Evolutionary conservation across 116 monocot genomes (phyloP), one percentile per base, ranked within the genome.

Genomic region (Papilionanthe hybrid): DNA sequence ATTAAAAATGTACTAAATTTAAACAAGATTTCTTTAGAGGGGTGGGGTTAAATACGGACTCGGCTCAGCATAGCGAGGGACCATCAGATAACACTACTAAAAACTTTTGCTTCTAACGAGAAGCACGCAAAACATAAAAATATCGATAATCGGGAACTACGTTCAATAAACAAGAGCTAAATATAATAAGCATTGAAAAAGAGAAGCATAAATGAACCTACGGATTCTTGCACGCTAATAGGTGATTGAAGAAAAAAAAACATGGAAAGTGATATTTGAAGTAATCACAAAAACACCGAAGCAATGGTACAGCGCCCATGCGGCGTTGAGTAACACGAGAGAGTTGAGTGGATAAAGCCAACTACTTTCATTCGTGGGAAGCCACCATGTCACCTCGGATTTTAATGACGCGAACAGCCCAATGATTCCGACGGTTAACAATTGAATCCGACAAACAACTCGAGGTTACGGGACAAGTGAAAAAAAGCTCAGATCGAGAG

Each of bases 51-150:
- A 12, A 20, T 87, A 96, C 96, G 78, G 96, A 93, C 78, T 96
- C 93, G 49, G 93, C n/a, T n/a, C 83, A 45, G 93, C 90, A 79
- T 96, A 96, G 82, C 91, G 93, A 55, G 96, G 96, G 41, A 93
- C 96, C 96, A 96, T 96, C 79, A 81, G 37, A 96, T 89, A 29
- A 93, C 93, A 78, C 93, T 84, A 96, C 82, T 41, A 96, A 86
- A 89, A 96, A 96, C 79, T 92, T 96, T 75, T 96, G 96, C 78
- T 96, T 93, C 96, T 96, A 86, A n/a, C n/a, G n/a, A 79, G 71
- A 78, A 50, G 2, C 37, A 41, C 11, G 72, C 72, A 60, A 55
- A 75, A 28, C 42, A 79, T 42, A 48, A 43, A 43, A 63, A 8
- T 7, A 63, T 17, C 27, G 42, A 50, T 43, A 20, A 69, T 56